Percentiles rank a stretch among this genome's conserved stretches.
Evolutionary conservation across 176 grass and related monocot genomes (phyloP).

Genomic region (Saccharum spontaneum): DNA sequence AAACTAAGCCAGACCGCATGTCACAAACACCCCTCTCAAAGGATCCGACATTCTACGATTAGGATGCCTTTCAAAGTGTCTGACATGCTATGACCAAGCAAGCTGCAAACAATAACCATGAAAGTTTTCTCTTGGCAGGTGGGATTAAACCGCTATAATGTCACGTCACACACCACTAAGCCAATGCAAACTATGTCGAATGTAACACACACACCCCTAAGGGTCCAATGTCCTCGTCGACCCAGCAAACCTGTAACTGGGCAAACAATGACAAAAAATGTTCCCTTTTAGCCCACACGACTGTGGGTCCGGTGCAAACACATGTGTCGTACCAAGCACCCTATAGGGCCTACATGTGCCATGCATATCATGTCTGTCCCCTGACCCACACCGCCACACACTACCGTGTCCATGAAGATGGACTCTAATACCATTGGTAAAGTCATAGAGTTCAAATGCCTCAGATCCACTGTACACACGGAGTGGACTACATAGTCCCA

Average conservation of each 20-base stretch:
- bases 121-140: too few relatives aligned
- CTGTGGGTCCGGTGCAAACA: not conserved
- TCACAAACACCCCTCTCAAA: too few relatives aligned
- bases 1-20: accelerated
- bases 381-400: not conserved
- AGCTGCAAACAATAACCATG: too few relatives aligned
- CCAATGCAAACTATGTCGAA: not conserved
- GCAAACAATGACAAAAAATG: not conserved
- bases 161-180: too few relatives aligned
- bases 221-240: not conserved
- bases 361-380: not conserved
- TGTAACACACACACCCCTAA: not conserved
- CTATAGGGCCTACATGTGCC: not conserved
- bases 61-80: too few relatives aligned
- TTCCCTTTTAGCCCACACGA: not conserved
- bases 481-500: too few relatives aligned
- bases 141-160: too few relatives aligned
- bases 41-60: too few relatives aligned
- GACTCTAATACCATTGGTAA: not conserved
- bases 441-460: too few relatives aligned
- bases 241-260: not conserved
- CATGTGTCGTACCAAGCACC: not conserved
- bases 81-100: too few relatives aligned
- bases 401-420: not conserved
- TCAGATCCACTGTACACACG: not conserved